Evolutionary conservation across 495 filamentous ascomycete species (phyloP).

Genomic region (Podospora appendiculata): DNA sequence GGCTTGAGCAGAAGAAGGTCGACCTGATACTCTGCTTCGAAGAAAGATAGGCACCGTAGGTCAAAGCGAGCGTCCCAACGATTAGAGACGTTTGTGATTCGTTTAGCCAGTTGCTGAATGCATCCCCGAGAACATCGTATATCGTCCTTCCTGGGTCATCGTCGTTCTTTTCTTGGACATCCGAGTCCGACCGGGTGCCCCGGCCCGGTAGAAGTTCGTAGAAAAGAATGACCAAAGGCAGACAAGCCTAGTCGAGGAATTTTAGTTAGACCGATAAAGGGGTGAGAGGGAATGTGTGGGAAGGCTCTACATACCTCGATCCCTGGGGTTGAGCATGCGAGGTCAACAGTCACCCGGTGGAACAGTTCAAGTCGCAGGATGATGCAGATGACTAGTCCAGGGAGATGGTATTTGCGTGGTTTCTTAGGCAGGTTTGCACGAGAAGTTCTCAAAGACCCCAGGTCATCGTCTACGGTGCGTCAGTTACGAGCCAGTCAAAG

Average conservation of each 20-base stretch:
- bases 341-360: conserved; percentile 25
- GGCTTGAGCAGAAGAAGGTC: conserved; percentile 36
- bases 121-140: conserved; percentile 27
- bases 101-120: conserved; percentile 27
- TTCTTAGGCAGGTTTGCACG: conserved; percentile 30
- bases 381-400: conserved; percentile 31
- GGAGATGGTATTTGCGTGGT: conserved; percentile 32
- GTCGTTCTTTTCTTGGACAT: conserved; percentile 7
- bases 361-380: conserved; percentile 34
- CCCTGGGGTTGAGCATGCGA: conserved; percentile 34
- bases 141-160: conserved; percentile 31
- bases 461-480: conserved; percentile 28
- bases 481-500: background rate
- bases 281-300: background rate
- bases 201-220: conserved; percentile 33
- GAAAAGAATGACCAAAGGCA: conserved; percentile 27
- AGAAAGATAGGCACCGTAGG: conserved; percentile 21
- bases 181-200: conserved; percentile 4
- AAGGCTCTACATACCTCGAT: conserved; percentile 27
- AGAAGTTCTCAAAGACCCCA: conserved; percentile 17
- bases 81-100: conserved; percentile 20
- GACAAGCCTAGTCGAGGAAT: conserved; percentile 21
- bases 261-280: background rate
- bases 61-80: conserved; percentile 21
- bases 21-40: conserved; percentile 20